phyloP scores from a whole-genome alignment of 495 filamentous ascomycete genomes.

The Thozetella sp. region DNA sequence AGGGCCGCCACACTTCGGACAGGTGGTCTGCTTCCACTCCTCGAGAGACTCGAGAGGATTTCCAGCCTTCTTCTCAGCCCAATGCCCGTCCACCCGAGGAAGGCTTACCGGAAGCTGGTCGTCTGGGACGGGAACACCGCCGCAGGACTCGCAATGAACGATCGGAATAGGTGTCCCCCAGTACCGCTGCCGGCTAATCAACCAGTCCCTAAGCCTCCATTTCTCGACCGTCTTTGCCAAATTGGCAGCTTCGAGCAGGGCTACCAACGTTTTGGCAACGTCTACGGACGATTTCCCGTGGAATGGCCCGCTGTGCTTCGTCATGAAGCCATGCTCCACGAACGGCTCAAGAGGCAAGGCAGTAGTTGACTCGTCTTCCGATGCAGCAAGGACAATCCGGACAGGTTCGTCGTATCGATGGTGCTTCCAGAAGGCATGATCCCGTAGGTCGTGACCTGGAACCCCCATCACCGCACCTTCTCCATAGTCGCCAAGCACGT shows the following conservation, averaged over 20 bases:
- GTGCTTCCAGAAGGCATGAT: constrained; percentile 77
- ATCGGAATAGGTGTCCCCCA: constrained; percentile 93
- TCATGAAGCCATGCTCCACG: constrained; percentile 66
- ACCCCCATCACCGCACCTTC: constrained; percentile 92
- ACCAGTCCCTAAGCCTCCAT: constrained; percentile 83
- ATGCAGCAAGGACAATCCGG: constrained; percentile 53
- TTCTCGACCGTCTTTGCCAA: constrained; percentile 62
- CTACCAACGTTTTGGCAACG: constrained; percentile 62
- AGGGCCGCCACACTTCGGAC: constrained; percentile 69
- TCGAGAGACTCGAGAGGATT: constrained; percentile 73
- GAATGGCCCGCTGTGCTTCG: constrained; percentile 61
- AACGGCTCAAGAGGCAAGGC: constrained; percentile 46
- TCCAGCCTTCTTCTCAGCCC: constrained; percentile 69
- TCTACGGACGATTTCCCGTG: constrained; percentile 60
- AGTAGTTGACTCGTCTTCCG: constrained; percentile 44
- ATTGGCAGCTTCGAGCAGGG: constrained; percentile 53
- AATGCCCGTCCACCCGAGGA: constrained; percentile 68
- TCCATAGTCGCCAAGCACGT: constrained; percentile 88
- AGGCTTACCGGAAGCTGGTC: constrained; percentile 76
- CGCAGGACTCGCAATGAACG: constrained; percentile 78
- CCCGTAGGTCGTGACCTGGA: constrained; percentile 78
- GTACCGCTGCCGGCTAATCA: constrained; percentile 86
- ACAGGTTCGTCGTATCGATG: constrained; percentile 57
- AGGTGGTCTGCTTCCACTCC: constrained; percentile 75
- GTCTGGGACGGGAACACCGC: constrained; percentile 75